Base-by-base conservation (phyloP, 2,329 filamentous ascomycete species). In the Paradendryphiella salina region DNA sequence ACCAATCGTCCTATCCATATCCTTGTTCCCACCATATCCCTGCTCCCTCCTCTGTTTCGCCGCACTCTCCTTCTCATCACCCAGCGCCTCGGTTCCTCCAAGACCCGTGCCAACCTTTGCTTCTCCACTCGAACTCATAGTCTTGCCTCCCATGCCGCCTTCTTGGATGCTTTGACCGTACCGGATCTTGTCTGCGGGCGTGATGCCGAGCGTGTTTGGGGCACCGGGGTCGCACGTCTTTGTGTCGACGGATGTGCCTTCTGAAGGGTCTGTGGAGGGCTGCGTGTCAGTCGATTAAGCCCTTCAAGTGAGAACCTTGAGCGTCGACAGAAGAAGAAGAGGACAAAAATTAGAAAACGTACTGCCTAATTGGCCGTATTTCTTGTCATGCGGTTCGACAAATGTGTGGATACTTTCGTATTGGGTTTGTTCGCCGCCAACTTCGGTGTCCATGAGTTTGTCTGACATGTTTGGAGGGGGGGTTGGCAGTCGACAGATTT, bases 391-490 rank as follows among this genome's bases (percentile, higher is more conserved):
- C 0, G 79, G 76, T 13, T 77, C 58, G 2, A 75, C 77, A 46
- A 79, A 75, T n/a, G 75, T 77, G 41, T 80, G 69, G 43, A 79
- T 77, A 41, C 77, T 80, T 73, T 86, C 84, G 69, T 87, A 85
- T 78, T 83, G 83, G 4, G 79, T 80, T 50, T 77, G 37, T 31
- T 86, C 82, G 58, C 84, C 84, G 63, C 84, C 84, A 14, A 76
- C 75, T 50, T 79, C 79, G 23, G 81, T 85, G 59, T 83, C 78
- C 77, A 86, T 81, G 34, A 85, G 73, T 56, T 79, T 77, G 14
- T 75, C 71, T 54, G 80, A 77, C 80, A 83, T 83, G 31, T 29
- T 61, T 33, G 32, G 28, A 9, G 5, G 23, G 18, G 18, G 7
- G 28, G 20, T 13, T 38, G 26, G 8, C 15, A n/a, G 4, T 10